phyloP scores from a whole-genome alignment of 1,284 basidiomycete genomes.

The Omphalotus olearius region DNA sequence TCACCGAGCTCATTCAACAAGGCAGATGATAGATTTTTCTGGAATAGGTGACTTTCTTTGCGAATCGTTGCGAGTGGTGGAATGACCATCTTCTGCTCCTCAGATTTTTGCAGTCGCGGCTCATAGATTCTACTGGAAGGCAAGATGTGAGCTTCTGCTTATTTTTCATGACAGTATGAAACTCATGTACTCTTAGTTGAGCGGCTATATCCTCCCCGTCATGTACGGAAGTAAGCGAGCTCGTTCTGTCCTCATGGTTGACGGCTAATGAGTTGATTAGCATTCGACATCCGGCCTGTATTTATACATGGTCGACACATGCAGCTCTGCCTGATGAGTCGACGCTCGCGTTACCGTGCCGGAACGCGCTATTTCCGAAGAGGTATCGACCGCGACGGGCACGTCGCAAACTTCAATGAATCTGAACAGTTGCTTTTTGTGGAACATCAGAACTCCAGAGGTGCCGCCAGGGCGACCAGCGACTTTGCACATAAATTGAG shows the following conservation, averaged over 20 bases:
- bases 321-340: conserved; percentile 85
- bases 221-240: conserved; percentile 79
- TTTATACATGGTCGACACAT: conserved; percentile 79
- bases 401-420: conserved; percentile 92
- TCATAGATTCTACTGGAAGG: conserved; percentile 62
- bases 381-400: conserved; percentile 82
- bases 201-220: conserved; percentile 86
- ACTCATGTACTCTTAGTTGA: conserved; percentile 47
- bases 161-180: conserved; percentile 5
- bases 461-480: conserved; percentile 37
- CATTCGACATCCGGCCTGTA: conserved; percentile 82
- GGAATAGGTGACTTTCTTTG: conserved; percentile 74
- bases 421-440: conserved; percentile 90
- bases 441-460: conserved; percentile 47
- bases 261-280: conserved; percentile 35
- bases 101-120: conserved; percentile 68
- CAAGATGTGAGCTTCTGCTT: conserved; percentile 52
- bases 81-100: conserved; percentile 10
- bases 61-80: not conserved
- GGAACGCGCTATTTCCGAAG: conserved; percentile 98
- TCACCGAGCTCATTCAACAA: conserved; percentile 28
- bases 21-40: conserved; percentile 97
- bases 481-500: conserved; percentile 65
- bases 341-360: conserved; percentile 90
- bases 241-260: conserved; percentile 9